phyloP scores from a whole-genome alignment of 345 rosid species.

The Garcia nutans region DNA sequence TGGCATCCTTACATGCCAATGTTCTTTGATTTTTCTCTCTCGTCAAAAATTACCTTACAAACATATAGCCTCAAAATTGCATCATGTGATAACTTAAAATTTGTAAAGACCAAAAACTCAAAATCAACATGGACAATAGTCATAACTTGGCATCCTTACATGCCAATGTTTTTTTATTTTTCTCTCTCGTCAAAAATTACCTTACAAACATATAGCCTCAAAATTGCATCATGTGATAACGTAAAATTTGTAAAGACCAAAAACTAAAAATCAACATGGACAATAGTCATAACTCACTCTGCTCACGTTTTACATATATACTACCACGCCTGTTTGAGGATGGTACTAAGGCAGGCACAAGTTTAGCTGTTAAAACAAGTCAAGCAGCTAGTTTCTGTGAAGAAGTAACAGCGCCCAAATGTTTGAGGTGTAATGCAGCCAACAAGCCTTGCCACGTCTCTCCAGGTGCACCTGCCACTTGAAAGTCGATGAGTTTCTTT shows the following conservation, averaged over 20 bases:
- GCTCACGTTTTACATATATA: constrained; percentile 14
- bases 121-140: constrained; percentile 6
- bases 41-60: constrained; percentile 25
- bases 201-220: constrained; percentile 18
- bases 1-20: constrained; percentile 15
- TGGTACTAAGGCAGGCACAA: constrained; percentile 1
- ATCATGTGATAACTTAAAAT: constrained; percentile 10
- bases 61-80: constrained; percentile 24
- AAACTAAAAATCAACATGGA: constrained; percentile 1
- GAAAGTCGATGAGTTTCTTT: constrained; percentile 74
- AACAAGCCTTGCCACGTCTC: constrained; percentile 88
- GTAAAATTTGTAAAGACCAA: background rate
- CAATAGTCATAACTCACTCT: background rate
- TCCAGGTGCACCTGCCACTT: constrained; percentile 57
- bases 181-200: constrained; percentile 23
- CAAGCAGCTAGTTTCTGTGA: constrained; percentile 28
- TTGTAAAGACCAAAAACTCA: background rate
- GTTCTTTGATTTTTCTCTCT: constrained; percentile 15
- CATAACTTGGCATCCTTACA: constrained; percentile 4
- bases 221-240: constrained; percentile 22
- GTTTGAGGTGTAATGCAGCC: constrained; percentile 65
- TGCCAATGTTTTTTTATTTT: constrained; percentile 18
- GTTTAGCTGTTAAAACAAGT: background rate
- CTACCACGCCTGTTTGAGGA: background rate
- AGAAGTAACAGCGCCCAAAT: constrained; percentile 14